phyloP scores from a whole-genome alignment of 306 rosid genomes.

The Rosa chinensis region DNA sequence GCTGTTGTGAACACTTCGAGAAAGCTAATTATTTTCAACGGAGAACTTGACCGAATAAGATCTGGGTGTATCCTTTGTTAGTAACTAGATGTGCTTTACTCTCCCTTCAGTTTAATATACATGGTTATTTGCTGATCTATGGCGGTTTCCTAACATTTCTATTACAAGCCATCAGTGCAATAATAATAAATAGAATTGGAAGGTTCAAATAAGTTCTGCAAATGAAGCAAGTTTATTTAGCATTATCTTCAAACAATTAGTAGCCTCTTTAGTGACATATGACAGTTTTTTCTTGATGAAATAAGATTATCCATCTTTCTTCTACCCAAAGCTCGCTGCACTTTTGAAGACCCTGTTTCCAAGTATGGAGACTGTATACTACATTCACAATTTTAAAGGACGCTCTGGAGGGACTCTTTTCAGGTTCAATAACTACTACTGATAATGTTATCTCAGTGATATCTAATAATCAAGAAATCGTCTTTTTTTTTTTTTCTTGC shows the following conservation, averaged over 20 bases:
- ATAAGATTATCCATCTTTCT: constrained; percentile 87
- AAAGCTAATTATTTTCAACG: constrained; percentile 81
- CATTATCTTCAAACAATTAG: not conserved
- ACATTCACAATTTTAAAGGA: constrained; percentile 91
- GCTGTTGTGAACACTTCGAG: constrained; percentile 75
- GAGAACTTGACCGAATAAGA: constrained; percentile 94
- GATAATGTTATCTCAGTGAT: not conserved
- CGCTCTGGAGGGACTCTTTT: constrained; percentile 80
- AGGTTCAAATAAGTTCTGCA: not conserved
- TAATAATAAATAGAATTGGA: not conserved
- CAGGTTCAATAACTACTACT: constrained; percentile 50
- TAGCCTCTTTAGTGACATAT: not conserved
- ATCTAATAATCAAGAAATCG: not conserved
- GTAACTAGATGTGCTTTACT: not conserved
- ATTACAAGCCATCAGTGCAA: no score
- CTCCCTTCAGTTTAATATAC: constrained; percentile 13
- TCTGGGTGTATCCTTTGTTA: constrained; percentile 92
- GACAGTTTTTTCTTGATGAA: constrained; percentile 42
- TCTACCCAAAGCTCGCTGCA: constrained; percentile 86
- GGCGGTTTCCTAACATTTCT: not conserved
- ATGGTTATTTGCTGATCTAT: not conserved
- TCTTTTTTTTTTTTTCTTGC: not conserved
- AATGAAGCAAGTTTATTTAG: not conserved
- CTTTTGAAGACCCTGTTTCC: constrained; percentile 77
- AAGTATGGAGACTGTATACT: constrained; percentile 78